Percentiles rank a stretch among this genome's conserved stretches.
Conservation (phyloP, 2,329 filamentous ascomycete genomes). For the Cercospora janseana region DNA sequence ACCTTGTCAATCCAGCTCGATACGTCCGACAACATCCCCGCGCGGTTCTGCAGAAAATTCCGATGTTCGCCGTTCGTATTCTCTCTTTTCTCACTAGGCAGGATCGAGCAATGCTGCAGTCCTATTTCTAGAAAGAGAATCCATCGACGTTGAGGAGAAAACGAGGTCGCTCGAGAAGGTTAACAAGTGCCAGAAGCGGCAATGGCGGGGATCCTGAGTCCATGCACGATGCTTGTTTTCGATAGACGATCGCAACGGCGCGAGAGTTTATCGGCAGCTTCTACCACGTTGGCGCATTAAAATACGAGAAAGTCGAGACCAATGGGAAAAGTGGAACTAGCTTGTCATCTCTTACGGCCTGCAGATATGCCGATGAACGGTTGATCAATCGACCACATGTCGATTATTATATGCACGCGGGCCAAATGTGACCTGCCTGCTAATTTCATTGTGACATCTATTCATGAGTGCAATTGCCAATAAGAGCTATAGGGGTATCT, state of each 20-base stretch:
- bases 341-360: background rate
- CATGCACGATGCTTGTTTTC: slow-evolving; percentile 5
- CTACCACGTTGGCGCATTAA: background rate
- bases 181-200: slow-evolving; percentile 1
- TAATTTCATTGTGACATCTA: background rate
- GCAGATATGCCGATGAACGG: background rate
- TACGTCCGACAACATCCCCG: background rate
- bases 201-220: slow-evolving; percentile 2
- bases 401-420: slow-evolving; percentile 1
- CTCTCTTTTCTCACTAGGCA: too few relatives aligned
- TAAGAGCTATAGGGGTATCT: slow-evolving; percentile 5
- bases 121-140: background rate
- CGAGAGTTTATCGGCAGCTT: slow-evolving; percentile 4
- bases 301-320: slow-evolving; percentile 1
- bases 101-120: background rate
- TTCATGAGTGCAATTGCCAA: slow-evolving; percentile 2
- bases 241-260: background rate
- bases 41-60: too few relatives aligned
- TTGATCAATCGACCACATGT: background rate
- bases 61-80: background rate
- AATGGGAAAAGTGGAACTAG: too few relatives aligned
- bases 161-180: background rate
- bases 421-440: background rate
- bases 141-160: slow-evolving; percentile 3
- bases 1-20: slow-evolving; percentile 20